Percentiles rank a stretch among this genome's conserved stretches.
phyloP scores from a whole-genome alignment of 2,329 filamentous ascomycete species.

The Pochonia chlamydosporia region DNA sequence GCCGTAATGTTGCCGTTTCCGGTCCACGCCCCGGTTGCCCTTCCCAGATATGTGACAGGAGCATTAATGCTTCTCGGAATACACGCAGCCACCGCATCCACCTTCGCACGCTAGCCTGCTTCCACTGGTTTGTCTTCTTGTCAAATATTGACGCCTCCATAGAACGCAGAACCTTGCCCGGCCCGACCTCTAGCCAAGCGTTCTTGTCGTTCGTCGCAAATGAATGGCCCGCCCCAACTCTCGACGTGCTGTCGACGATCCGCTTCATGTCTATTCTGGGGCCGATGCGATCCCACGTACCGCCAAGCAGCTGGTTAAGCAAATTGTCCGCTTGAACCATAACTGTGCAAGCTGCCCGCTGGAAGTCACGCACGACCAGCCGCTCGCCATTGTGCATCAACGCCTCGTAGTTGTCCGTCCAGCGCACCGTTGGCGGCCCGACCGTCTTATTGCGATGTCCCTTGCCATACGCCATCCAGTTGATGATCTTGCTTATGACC shows the following conservation, averaged over 20 bases:
- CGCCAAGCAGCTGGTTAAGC: background rate
- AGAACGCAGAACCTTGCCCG: background rate
- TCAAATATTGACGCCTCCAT: background rate
- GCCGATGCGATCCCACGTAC: background rate
- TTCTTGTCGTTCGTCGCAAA: slow-evolving; percentile 10
- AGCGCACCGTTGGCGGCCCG: slow-evolving; percentile 2
- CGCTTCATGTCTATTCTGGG: background rate
- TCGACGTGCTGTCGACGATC: background rate
- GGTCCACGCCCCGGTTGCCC: slow-evolving; percentile 9
- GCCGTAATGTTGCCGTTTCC: slow-evolving; percentile 8
- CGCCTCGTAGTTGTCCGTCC: background rate
- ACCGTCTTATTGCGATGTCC: background rate
- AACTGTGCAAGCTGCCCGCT: background rate
- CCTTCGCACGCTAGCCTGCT: background rate
- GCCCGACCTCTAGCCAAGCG: slow-evolving; percentile 6
- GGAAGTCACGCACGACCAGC: background rate
- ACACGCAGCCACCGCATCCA: background rate
- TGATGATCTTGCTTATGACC: background rate
- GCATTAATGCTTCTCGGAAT: background rate
- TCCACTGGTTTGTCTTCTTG: background rate
- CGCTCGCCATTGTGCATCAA: background rate
- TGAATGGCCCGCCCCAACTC: slow-evolving; percentile 3
- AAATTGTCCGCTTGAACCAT: background rate
- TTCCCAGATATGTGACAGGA: slow-evolving; percentile 5
- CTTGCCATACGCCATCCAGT: slow-evolving; percentile 2